Conservation (phyloP, 2,329 filamentous ascomycete species). For the Fusarium equiseti region DNA sequence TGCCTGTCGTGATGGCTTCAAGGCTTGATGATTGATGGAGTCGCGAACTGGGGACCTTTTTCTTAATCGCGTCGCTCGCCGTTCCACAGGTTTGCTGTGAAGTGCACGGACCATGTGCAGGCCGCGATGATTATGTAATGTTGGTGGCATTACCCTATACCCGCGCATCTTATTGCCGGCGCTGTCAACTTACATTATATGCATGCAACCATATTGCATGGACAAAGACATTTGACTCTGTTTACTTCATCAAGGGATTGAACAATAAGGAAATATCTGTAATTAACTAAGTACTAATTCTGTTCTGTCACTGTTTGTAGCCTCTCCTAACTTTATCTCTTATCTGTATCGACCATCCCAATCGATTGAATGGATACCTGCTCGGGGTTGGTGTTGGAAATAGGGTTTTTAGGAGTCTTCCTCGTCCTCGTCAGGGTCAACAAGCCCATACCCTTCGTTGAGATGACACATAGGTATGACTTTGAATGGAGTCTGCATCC, state of each 20-base stretch:
- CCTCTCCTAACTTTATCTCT: not conserved
- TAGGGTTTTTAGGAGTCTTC: not conserved
- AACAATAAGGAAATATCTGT: not conserved
- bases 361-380: too few relatives aligned
- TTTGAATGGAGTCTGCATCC: not conserved
- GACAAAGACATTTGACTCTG: not conserved
- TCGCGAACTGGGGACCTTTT: conserved; percentile 48
- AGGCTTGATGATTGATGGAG: conserved; percentile 45
- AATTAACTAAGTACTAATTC: not conserved
- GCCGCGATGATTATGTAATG: conserved; percentile 37
- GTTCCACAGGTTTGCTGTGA: conserved; percentile 38
- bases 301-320: not conserved
- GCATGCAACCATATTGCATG: not conserved
- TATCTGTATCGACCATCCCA: not conserved
- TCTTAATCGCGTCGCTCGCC: conserved; percentile 50
- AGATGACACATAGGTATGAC: not conserved
- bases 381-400: not conserved
- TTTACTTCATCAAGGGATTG: not conserved
- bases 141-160: conserved; percentile 26
- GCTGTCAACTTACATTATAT: not conserved
- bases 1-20: conserved; percentile 41
- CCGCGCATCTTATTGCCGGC: not conserved
- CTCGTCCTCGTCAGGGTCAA: not conserved
- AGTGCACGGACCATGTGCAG: conserved; percentile 19
- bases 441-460: not conserved